Conservation (phyloP, 441 rosid species). For the Aleurites moluccanus region DNA sequence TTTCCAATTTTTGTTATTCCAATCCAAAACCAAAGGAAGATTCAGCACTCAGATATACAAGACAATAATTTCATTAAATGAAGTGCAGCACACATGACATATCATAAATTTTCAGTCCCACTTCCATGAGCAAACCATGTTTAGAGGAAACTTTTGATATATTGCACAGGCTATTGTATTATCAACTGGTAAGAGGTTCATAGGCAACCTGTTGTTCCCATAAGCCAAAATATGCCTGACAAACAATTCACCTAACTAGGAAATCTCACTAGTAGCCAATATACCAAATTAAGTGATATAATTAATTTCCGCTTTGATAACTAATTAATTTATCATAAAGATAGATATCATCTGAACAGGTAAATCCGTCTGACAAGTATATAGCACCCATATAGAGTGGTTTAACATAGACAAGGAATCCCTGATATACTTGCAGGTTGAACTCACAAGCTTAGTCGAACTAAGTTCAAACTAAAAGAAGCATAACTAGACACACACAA, state of each 20-base stretch:
- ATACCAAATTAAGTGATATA: background rate
- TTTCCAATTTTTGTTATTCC: background rate
- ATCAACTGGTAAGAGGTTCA: background rate
- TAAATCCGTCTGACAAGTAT: background rate
- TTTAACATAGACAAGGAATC: background rate
- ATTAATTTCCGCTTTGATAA: background rate
- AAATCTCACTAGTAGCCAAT: background rate
- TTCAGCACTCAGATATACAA: background rate
- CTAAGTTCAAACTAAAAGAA: conserved; percentile 12
- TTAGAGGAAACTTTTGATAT: background rate
- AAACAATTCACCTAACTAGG: background rate
- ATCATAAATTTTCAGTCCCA: background rate
- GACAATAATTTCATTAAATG: background rate
- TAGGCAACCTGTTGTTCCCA: background rate
- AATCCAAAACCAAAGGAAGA: background rate
- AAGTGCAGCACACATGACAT: background rate
- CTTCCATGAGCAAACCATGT: background rate
- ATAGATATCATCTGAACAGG: background rate
- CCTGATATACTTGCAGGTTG: conserved; percentile 3
- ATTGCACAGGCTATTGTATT: background rate
- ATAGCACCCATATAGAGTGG: background rate
- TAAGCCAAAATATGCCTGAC: background rate
- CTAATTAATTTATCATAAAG: background rate
- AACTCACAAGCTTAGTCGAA: background rate
- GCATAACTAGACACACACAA: background rate